Evolutionary conservation across 805 yeast genomes (phyloP), one percentile per base, ranked within the genome.

Genomic region (Saccharomyces cerevisiae): DNA sequence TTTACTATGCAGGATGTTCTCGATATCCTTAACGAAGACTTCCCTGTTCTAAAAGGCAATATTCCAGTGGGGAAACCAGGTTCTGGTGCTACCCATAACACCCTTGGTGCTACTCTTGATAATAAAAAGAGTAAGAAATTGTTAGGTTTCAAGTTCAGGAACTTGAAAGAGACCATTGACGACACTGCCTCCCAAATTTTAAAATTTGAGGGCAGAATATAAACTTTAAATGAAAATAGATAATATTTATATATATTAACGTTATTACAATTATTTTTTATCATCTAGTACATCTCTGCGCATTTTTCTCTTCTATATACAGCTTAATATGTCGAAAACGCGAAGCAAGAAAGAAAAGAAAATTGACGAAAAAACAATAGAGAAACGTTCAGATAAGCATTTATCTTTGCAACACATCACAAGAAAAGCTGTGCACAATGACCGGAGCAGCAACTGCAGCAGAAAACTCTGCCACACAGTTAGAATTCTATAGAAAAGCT

Each of bases 401-500:
- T 2, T 9, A 17, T 36, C 6, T 17, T 17, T 17, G 13, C 10
- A 36, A 6, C 24, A 36, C 9, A 36, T 17, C 6, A 2, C 13
- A 17, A 9, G 24, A 36, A 31, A 6, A 24, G 22, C 17, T 32
- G 32, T 30, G 49, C 27, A 26, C 32, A 30, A 57, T 57, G 60
- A 56, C 56, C 8, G 48, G 49, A 5, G 54, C 53, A 11, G 53
- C 49, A 27, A 27, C 50, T 6, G 50, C 58, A 14, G 48, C 58
- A 27, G 59, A 61, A 5, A 36, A 36, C 24, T 36, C 43, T 36
- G 43, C 43, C 11, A 57, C 53, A 58, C 80, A 86, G 0, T 67
- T 82, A 53, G 86, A 82, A 51, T 77, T 86, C 24, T 87, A 82
- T 63, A 77, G 83, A 51, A 82, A 80, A 57, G 85, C 91, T 0